These are phyloP conservation scores for Mortierella sp. DNA, from an alignment of 371 early-diverging fungal genomes.

Conservation along the genomic window DNA sequence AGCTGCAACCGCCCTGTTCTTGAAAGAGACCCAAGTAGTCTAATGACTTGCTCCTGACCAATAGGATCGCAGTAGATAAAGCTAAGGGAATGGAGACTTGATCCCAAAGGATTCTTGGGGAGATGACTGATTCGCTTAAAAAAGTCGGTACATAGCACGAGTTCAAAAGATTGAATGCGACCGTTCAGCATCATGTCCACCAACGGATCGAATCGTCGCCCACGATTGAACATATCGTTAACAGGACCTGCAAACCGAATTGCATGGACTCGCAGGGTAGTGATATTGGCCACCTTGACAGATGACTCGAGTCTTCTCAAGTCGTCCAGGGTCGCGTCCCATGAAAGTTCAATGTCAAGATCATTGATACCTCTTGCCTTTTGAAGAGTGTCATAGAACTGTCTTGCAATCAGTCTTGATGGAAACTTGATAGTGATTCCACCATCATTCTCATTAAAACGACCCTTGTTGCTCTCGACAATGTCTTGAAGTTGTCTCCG, in stretches of 20 bases:
- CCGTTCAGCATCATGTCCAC: conserved; percentile 5
- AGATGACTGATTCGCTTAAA: conserved; percentile 2
- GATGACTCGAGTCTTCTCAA: conserved; percentile 6
- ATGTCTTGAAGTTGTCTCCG: background rate
- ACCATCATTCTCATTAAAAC: background rate
- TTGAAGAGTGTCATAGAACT: conserved; percentile 14
- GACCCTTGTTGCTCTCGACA: background rate
- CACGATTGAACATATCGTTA: conserved; percentile 1
- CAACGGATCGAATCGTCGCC: conserved; percentile 17
- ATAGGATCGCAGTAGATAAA: no score
- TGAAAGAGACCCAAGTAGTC: no score
- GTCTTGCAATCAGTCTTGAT: background rate
- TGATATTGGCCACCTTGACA: conserved; percentile 7
- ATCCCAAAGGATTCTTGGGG: background rate
- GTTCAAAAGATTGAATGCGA: conserved; percentile 3
- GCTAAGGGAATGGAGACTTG: no score
- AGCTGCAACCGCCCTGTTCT: no score
- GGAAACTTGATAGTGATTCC: background rate
- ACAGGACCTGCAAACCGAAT: background rate
- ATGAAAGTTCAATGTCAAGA: conserved; percentile 3
- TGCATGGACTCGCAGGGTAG: background rate
- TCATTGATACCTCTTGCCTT: conserved; percentile 4
- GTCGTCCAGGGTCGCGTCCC: conserved; percentile 15
- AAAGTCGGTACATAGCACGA: conserved; percentile 11
- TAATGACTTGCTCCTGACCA: no score